Evolutionary conservation across 1,284 basidiomycete genomes (phyloP).

Genomic region (Leccinum fuscescens): DNA sequence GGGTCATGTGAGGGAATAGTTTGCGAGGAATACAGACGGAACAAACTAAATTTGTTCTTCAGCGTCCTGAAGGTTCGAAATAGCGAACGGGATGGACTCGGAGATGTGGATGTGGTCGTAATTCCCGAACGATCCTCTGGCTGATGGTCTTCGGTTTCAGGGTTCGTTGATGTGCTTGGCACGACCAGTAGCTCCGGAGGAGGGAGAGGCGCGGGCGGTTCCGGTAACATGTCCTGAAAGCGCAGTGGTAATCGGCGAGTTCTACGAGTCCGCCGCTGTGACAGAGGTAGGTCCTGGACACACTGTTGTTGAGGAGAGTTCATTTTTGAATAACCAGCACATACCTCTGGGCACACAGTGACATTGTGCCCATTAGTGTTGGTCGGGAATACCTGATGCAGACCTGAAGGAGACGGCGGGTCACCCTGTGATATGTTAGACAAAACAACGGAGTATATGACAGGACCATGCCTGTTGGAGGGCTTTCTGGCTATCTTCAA

Average conservation of each 20-base stretch:
- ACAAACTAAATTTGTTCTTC: conserved; percentile 7
- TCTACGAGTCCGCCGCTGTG: neutral
- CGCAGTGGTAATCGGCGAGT: neutral
- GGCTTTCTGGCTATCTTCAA: too few relatives aligned
- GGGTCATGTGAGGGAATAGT: conserved; percentile 1
- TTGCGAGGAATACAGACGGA: neutral
- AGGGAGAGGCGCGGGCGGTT: neutral
- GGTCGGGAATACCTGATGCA: too few relatives aligned
- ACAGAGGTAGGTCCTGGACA: neutral
- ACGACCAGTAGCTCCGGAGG: neutral
- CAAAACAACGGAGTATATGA: too few relatives aligned
- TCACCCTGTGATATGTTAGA: too few relatives aligned
- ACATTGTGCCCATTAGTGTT: neutral
- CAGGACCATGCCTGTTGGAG: too few relatives aligned
- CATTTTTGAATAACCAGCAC: too few relatives aligned
- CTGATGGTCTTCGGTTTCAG: neutral
- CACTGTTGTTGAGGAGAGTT: neutral
- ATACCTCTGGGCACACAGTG: too few relatives aligned
- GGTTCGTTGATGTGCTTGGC: neutral
- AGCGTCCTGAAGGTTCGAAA: neutral
- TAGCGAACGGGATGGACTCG: neutral
- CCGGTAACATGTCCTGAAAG: neutral
- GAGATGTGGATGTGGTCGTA: neutral
- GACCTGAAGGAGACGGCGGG: too few relatives aligned
- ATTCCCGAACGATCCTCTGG: neutral